These are phyloP conservation scores for Cytospora mali DNA, from an alignment of 2,329 filamentous ascomycete species.

Conservation along the genomic window DNA sequence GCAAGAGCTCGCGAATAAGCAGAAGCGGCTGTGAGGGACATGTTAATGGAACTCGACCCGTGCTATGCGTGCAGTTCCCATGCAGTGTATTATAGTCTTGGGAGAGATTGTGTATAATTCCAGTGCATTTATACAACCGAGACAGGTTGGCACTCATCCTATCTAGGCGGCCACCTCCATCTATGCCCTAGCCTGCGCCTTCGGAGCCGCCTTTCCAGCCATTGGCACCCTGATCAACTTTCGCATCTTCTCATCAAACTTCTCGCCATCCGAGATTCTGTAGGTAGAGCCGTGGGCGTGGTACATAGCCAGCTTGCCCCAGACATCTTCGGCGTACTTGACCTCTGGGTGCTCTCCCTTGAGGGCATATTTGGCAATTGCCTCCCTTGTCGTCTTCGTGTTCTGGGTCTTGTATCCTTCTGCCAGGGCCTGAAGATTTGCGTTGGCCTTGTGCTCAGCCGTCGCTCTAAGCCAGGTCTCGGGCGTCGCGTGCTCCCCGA, in stretches of 20 bases:
- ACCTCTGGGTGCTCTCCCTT: conserved; percentile 43
- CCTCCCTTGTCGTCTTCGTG: conserved; percentile 32
- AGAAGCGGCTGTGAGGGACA: conserved; percentile 19
- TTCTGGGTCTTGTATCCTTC: conserved; percentile 26
- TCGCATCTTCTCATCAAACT: conserved; percentile 37
- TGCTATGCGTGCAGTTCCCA: not conserved
- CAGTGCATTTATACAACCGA: conserved; percentile 22
- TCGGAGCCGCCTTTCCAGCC: not conserved
- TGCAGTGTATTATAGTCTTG: not conserved
- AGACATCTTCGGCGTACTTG: conserved; percentile 35
- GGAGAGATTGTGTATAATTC: not conserved
- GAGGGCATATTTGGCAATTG: conserved; percentile 43
- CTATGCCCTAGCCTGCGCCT: not conserved
- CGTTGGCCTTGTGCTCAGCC: not conserved
- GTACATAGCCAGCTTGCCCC: conserved; percentile 41
- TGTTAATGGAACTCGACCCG: not conserved
- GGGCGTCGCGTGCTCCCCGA: conserved; percentile 7
- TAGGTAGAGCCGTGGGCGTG: conserved; percentile 40
- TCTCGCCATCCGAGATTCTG: conserved; percentile 31
- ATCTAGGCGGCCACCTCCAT: not conserved
- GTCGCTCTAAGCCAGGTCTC: conserved; percentile 5
- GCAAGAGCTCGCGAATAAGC: conserved; percentile 42
- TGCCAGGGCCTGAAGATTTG: not conserved
- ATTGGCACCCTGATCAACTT: conserved; percentile 20
- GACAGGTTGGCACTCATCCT: not conserved